Percentiles rank a stretch among this genome's conserved stretches.
Evolutionary conservation across 495 filamentous ascomycete species (phyloP).

Genomic region (Aspergillus saccharolyticus): DNA sequence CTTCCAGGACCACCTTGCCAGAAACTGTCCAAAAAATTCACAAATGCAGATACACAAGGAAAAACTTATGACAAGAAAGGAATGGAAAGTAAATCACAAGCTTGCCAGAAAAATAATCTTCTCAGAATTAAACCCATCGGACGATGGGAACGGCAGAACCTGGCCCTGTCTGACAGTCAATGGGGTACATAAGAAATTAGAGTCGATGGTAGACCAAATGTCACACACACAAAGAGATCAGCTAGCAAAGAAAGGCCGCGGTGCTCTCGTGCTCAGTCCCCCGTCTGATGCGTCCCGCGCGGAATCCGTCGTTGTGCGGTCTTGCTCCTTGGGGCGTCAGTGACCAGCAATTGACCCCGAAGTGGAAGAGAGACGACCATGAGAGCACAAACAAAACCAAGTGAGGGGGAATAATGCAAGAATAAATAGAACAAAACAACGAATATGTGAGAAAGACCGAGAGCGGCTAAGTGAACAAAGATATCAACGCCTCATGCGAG

Average conservation of each 20-base stretch:
- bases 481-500: slow-evolving; percentile 8
- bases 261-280: not conserved
- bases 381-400: not conserved
- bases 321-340: not conserved
- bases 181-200: not conserved
- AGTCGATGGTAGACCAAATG: not conserved
- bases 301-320: not conserved
- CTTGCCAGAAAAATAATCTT: not conserved
- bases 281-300: not conserved
- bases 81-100: slow-evolving; percentile 13
- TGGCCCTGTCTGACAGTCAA: slow-evolving; percentile 4
- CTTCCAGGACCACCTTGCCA: not conserved
- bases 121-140: not conserved
- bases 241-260: not conserved
- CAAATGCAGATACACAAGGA: slow-evolving; percentile 3
- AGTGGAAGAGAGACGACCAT: not conserved
- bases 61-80: slow-evolving; percentile 8
- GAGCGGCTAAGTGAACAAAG: not conserved
- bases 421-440: slow-evolving; percentile 9
- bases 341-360: slow-evolving; percentile 13
- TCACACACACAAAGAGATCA: not conserved
- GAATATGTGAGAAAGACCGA: not conserved
- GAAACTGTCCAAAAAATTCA: not conserved
- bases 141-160: slow-evolving; percentile 14
- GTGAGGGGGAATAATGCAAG: slow-evolving; percentile 9